Base-by-base conservation (phyloP, 2,329 filamentous ascomycete genomes). In the Hymenoscyphus salicellus region DNA sequence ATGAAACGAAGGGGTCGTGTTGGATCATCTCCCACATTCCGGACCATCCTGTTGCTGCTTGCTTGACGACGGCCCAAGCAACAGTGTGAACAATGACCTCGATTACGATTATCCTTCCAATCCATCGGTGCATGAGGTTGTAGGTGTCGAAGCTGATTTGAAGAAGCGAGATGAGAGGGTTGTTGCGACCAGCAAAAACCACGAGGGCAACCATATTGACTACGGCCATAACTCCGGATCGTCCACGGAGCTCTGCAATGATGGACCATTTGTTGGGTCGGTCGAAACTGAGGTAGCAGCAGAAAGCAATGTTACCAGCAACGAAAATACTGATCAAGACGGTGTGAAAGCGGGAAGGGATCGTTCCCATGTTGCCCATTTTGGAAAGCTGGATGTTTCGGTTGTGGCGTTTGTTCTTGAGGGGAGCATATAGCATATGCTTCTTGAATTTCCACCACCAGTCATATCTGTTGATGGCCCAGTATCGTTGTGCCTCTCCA, bases 131-230 rank as follows among this genome's bases (percentile, higher is more conserved):
- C 60, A 95, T 80, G 8, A 95, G 87, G 76, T 98, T 98, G 83
- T 96, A 98, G 0, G 93, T 96, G 77, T 98, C 95, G 79, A 97
- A 99, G 77, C 91, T 94, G 76, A 98, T 89, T 72, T 89, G 86
- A 64, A 98, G 83, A 38, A 96, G 77, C 3, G 82, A 77, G 74
- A 98, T 97, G 58, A 97, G 82, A 8, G 92, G 92, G 79, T 98
- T 99, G 81, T 98, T 98, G 75, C 95, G 90, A 41, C 92, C 88
- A 14, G 93, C 93, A 64, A 98, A 86, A 69, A 98, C 85, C 72
- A 98, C 84, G 33, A 97, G 86, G 5, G 95, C 93, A 36, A 99
- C 86, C 86, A 98, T 91, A 79, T 97, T 99, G 72, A 96, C 85
- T 11, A 93, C 83, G 4, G 93, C 88, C 68, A 99, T 83, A 8